Conservation (phyloP, 495 filamentous ascomycete species). For the Friedmanniomyces endolithicus region DNA sequence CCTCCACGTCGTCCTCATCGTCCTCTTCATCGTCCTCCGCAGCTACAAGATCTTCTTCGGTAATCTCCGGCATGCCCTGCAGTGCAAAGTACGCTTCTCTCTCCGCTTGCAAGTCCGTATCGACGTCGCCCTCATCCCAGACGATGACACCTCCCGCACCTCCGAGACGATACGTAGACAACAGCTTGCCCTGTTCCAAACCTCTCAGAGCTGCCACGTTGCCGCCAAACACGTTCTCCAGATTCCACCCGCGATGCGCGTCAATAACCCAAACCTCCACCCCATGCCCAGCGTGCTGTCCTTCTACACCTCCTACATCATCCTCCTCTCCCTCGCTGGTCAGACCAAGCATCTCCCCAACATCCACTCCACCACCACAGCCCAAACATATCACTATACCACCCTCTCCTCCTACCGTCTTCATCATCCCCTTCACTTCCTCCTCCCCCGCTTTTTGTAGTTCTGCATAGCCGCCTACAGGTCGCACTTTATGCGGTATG, state of each 20-base stretch:
- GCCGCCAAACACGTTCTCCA: constrained; percentile 75
- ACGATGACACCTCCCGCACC: constrained; percentile 78
- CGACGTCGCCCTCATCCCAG: constrained; percentile 93
- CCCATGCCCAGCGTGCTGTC: constrained; percentile 10
- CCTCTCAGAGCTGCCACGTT: constrained; percentile 8
- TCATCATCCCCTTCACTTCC: constrained; percentile 54
- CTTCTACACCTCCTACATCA: constrained; percentile 36
- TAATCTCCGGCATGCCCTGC: constrained; percentile 78
- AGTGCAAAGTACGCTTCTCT: constrained; percentile 70
- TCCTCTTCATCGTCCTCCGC: constrained; percentile 27
- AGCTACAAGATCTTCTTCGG: constrained; percentile 49
- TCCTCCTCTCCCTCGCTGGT: constrained; percentile 34
- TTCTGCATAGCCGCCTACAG: constrained; percentile 84
- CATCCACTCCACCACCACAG: constrained; percentile 78
- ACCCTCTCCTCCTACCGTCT: constrained; percentile 47
- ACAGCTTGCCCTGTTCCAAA: constrained; percentile 49
- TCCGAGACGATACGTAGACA: constrained; percentile 56
- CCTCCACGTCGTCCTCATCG: constrained; percentile 35
- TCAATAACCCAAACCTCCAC: constrained; percentile 94
- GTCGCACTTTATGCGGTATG: constrained; percentile 95
- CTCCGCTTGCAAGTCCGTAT: constrained; percentile 66
- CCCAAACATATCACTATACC: constrained; percentile 87
- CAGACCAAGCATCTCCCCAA: constrained; percentile 61
- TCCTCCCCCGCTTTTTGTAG: constrained; percentile 64
- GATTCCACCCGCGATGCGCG: constrained; percentile 83